phyloP scores from a whole-genome alignment of 768 basidiomycete genomes.

The Macrolepiota fuliginosa region DNA sequence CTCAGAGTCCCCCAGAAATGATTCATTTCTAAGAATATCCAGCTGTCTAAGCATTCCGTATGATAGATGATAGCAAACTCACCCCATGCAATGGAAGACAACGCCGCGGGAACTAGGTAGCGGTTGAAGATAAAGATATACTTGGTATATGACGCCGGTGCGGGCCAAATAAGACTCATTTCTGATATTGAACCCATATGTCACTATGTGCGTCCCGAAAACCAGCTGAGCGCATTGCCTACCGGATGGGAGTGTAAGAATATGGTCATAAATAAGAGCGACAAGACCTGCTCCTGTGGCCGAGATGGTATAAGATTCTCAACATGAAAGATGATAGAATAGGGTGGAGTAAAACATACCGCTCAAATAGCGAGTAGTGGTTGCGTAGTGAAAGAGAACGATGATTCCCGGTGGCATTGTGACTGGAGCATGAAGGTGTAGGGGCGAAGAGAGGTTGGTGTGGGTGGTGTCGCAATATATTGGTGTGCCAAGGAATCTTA shows the following conservation, averaged over 20 bases:
- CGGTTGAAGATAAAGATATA: neutral
- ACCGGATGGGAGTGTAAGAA: neutral
- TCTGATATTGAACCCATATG: neutral
- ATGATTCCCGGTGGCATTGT: neutral
- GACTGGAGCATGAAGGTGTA: neutral
- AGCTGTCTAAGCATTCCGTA: neutral
- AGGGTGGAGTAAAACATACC: neutral
- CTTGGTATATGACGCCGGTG: neutral
- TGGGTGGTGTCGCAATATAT: neutral
- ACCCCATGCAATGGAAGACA: neutral
- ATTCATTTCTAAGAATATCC: conserved; percentile 1
- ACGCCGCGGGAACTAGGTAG: neutral
- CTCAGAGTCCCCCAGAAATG: neutral
- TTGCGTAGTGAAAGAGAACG: conserved; percentile 2
- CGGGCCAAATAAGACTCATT: neutral
- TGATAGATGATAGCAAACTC: neutral
- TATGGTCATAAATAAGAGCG: conserved; percentile 10
- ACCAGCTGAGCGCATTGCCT: neutral
- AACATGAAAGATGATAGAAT: neutral
- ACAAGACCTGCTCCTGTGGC: conserved; percentile 3
- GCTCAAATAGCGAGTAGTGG: conserved; percentile 5
- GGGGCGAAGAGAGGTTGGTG: neutral
- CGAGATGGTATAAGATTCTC: neutral
- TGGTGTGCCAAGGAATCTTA: neutral
- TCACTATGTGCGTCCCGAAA: neutral